Base-by-base conservation (phyloP, 805 yeast species). In the Dipodascopsis uninucleata region DNA sequence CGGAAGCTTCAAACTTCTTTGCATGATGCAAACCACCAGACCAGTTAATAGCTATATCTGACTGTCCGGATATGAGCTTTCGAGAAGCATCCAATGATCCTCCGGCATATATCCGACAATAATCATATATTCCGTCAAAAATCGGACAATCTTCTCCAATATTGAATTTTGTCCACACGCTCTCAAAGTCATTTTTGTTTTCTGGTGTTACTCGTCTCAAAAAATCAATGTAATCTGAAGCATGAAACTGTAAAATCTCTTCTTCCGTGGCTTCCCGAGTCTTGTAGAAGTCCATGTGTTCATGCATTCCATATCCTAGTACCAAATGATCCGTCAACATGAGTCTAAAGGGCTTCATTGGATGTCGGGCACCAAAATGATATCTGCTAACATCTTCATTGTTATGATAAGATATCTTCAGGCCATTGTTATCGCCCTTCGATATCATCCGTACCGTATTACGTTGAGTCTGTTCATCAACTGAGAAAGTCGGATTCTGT, bases 341-440 rank as follows among this genome's bases (percentile, higher is more conserved):
- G 51, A 93, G 71, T 54, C 98, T 71, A 64, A 89, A 86, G 12
- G 98, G 98, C 64, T 90, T 90, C 98, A 90, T 90, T n/a, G 98
- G 98, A 65, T 90, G 98, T 49, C 80, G 77, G 1, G 85, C 84
- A 14, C 98, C 98, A 64, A 85, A 85, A 61, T 85, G 95, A 61
- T 78, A 85, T 49, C 75, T 74, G 1, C 85, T 72, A 0, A 79
- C 89, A 41, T 78, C 76, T 14, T 86, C 81, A 60, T 85, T 85
- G 65, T 76, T 83, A 63, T 85, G 95, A 64, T 84, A 85, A 2
- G 90, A 83, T 1, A 85, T 93, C 59, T 77, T 37, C 9, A 38
- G 39, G 17, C 39, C 41, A n/a, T 16, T 22, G 20, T 45, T 49
- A 21, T 43, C 31, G 23, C 45, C 41, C 12, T 34, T 23, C 8